Base-by-base conservation (phyloP, 176 grass and related monocot genomes). In the Oropetium thomaeum region DNA sequence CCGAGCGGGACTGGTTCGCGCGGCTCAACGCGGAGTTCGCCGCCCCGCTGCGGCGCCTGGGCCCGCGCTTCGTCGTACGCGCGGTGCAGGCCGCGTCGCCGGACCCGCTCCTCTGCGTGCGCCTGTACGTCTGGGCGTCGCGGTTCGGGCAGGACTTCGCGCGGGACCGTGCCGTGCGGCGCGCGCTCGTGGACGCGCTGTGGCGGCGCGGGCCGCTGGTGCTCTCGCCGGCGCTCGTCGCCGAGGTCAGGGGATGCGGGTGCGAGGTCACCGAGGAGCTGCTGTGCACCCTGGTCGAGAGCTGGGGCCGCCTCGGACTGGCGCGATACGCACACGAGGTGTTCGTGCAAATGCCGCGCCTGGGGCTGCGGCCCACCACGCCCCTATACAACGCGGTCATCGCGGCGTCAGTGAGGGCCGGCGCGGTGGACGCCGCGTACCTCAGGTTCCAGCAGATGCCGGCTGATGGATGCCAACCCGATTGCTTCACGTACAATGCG, bases 391-490 rank as follows among this genome's bases (percentile, higher is more conserved):
- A 97, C n/a, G 57, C 87, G 1, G 67, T 97, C 16, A 97, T 97
- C 14, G 79, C 88, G 5, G 90, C 90, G 5, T 75, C 89, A 4
- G 87, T 92, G 20, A 81, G 64, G 38, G 75, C 93, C 0, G 78
- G 88, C 22, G 79, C 87, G 1, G 71, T 97, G 15, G 90, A 97
- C 52, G 19, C 86, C 4, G 93, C 90, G 15, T 97, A 97, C 77
- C 86, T 97, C 68, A 86, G 79, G 81, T 97, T 97, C 64, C 93
- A 97, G 61, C 93, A 97, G 83, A 97, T 97, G 90, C 64, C 82
- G 2, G 83, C 91, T 0, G 87, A 97, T 0, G 70, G 75, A n/a
- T 93, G 90, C 67, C 17, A 7, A 2, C 87, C 90, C 0, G 90
- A 97, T 73, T 71, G 80, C 67, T 97, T 97, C 76, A 97, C 90